Evolutionary conservation across 805 yeast genomes (phyloP), one percentile per base, ranked within the genome.

Genomic region (Millerozyma miso): DNA sequence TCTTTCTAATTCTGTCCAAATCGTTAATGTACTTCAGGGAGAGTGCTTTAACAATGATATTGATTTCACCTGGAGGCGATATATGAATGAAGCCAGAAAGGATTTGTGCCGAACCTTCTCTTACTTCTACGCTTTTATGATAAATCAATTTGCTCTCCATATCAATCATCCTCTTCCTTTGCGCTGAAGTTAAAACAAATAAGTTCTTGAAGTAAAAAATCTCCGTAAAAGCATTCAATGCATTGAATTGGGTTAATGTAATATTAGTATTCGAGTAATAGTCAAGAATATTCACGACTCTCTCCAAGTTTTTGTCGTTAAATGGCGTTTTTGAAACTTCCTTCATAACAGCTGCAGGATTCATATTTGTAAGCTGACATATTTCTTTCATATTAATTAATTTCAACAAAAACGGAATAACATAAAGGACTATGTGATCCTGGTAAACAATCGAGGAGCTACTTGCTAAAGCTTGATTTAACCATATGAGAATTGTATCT

Each of bases 81-180:
- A 77, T 72, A 55, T 90, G 90, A 33, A 91, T 76, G 46, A 93
- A 77, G 3, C 91, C 88, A 0, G 95, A 79, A n/a, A 91, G 71
- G 2, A 88, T 83, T 1, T 70, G 67, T 0, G 93, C 79, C 1
- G 93, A 87, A 4, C 78, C 67, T 40, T 80, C 85, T 44, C 98
- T 69, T 3, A 91, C 86, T 44, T 87, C 91, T 15, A 84, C 74
- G 47, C 82, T 85, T 31, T 69, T 68, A 54, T 81, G 85, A 48
- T 75, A 77, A 42, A 88, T 62, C 50, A 84, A 65, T 3, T 67
- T 59, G 29, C 73, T 68, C 2, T 84, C 77, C 40, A 78, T 69
- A 1, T 67, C 63, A 18, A 87, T 67, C 10, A 91, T 65, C 23
- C 58, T 50, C 10, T 53, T 48, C 42, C 84, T 68, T 50, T 84